Evolutionary conservation across 768 basidiomycete genomes (phyloP).

Genomic region (Guyanaporus albipodus): DNA sequence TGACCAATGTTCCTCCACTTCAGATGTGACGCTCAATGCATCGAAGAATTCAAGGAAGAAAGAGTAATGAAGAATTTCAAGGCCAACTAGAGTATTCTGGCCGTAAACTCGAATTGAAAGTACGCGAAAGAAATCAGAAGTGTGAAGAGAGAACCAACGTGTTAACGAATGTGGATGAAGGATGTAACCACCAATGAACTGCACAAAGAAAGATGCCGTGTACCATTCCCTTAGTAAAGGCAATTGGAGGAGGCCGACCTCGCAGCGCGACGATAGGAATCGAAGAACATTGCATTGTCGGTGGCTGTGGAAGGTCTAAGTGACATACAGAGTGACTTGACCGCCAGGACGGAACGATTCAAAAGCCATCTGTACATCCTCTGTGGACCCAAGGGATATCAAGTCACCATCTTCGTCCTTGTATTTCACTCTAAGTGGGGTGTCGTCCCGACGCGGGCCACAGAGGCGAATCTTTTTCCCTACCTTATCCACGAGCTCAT

Average conservation of each 20-base stretch:
- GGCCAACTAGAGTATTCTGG: background rate
- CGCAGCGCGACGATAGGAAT: conserved; percentile 1
- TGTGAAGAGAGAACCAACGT: conserved; percentile 5
- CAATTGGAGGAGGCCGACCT: conserved; percentile 6
- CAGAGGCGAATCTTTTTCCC: conserved; percentile 91
- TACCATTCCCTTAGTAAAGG: conserved; percentile 14
- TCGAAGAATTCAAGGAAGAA: conserved; percentile 14
- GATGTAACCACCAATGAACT: conserved; percentile 12
- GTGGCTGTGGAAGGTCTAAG: conserved; percentile 38
- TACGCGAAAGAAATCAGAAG: conserved; percentile 18
- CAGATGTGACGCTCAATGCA: conserved; percentile 26
- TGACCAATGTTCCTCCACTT: conserved; percentile 35
- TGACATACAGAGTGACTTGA: conserved; percentile 79
- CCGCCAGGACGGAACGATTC: conserved; percentile 76
- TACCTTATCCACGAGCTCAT: conserved; percentile 84
- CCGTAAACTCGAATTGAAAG: conserved; percentile 3
- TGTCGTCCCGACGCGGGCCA: conserved; percentile 73
- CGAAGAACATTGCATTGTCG: conserved; percentile 1
- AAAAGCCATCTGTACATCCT: conserved; percentile 93
- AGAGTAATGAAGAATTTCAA: conserved; percentile 13
- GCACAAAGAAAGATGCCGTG: conserved; percentile 5
- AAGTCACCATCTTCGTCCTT: conserved; percentile 91
- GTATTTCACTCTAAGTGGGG: conserved; percentile 84
- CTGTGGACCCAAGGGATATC: conserved; percentile 83
- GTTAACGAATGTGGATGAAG: conserved; percentile 23